These are phyloP conservation scores for Phytophthora macrochlamydospora DNA, from an alignment of 352 stramenopile species.

Conservation along the genomic window DNA sequence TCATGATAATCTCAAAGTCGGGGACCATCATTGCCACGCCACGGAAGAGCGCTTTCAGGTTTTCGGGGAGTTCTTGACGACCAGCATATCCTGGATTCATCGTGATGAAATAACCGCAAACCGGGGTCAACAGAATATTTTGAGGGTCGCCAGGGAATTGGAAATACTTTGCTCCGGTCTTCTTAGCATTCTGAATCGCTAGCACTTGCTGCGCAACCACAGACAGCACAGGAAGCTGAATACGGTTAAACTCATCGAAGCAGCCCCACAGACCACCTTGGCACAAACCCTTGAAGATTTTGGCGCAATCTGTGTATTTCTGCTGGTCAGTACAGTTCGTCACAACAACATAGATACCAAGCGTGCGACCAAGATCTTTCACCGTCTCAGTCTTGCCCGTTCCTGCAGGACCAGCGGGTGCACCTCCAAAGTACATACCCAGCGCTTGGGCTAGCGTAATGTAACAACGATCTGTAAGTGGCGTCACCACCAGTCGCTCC, in stretches of 20 bases:
- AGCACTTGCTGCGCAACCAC: conserved; percentile 98
- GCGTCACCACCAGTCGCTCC: conserved; percentile 97
- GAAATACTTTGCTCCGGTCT: conserved; percentile 95
- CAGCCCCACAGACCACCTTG: conserved; percentile 97
- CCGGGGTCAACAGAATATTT: conserved; percentile 95
- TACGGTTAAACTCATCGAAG: conserved; percentile 99
- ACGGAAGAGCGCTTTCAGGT: conserved; percentile 96
- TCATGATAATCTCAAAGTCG: conserved; percentile 96
- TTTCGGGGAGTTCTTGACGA: conserved; percentile 98
- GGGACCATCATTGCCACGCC: conserved; percentile 93
- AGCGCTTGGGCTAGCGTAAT: conserved; percentile 98
- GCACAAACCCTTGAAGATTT: conserved; percentile 98
- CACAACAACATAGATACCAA: conserved; percentile 97
- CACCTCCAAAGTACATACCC: conserved; percentile 98
- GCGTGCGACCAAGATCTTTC: conserved; percentile 95
- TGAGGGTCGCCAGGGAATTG: conserved; percentile 98
- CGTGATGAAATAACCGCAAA: conserved; percentile 99
- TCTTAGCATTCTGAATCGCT: conserved; percentile 98
- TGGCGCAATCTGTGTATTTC: conserved; percentile 97
- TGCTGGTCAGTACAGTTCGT: conserved; percentile 98
- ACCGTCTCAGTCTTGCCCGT: conserved; percentile 98
- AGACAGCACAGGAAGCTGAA: conserved; percentile 95
- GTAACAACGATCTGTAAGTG: conserved; percentile 97
- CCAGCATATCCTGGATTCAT: conserved; percentile 99
- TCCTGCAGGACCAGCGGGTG: conserved; percentile 93